Percentiles rank a stretch among this genome's conserved stretches.
These are phyloP conservation scores for Emergomyces pasteurianus DNA, from an alignment of 2,329 filamentous ascomycete genomes.

Conservation along the genomic window DNA sequence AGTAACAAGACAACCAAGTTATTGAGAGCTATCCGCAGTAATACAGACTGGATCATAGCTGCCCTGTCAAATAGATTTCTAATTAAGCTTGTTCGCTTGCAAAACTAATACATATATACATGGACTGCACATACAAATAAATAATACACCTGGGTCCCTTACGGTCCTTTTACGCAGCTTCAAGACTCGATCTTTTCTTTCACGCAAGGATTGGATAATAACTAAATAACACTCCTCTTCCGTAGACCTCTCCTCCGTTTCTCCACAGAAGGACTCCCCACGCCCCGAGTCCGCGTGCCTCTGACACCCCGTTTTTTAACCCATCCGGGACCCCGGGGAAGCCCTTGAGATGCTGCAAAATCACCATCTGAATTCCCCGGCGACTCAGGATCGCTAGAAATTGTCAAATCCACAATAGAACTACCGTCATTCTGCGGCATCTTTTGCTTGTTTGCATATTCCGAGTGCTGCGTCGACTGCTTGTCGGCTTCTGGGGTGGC, in stretches of 20 bases:
- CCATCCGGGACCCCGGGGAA: slow-evolving; percentile 20
- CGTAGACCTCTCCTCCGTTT: not conserved
- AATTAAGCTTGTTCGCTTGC: not conserved
- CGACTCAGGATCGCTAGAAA: slow-evolving; percentile 22
- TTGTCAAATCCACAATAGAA: slow-evolving; percentile 26
- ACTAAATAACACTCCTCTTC: not conserved
- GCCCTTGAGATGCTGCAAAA: slow-evolving; percentile 18
- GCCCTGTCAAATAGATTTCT: not conserved
- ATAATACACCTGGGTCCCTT: not conserved
- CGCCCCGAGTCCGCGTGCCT: slow-evolving; percentile 5
- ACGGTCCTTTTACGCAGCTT: no score
- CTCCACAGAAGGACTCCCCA: not conserved
- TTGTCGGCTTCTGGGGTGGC: not conserved
- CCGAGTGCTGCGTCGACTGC: not conserved
- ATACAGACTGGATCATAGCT: no score
- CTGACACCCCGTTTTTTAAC: slow-evolving; percentile 14
- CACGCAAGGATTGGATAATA: not conserved
- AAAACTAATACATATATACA: not conserved
- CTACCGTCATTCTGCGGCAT: slow-evolving; percentile 9
- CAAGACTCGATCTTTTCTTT: not conserved
- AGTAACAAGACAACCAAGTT: no score
- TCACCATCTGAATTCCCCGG: slow-evolving; percentile 20
- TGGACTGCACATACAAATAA: not conserved
- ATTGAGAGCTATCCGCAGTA: no score
- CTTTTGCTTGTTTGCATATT: slow-evolving; percentile 1